phyloP scores from a whole-genome alignment of 2,329 filamentous ascomycete species.

The Penicillium sp. region DNA sequence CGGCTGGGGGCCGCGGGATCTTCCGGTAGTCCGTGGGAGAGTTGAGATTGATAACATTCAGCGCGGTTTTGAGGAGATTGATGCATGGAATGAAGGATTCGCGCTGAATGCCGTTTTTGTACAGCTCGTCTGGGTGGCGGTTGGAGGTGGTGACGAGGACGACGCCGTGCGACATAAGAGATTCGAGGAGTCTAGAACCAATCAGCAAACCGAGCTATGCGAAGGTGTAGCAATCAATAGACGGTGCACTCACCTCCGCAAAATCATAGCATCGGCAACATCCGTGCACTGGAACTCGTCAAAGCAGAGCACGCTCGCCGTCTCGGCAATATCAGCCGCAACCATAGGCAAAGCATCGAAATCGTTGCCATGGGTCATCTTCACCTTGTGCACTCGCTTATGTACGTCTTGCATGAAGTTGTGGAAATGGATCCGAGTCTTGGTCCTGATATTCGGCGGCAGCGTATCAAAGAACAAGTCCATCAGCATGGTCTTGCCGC shows the following conservation, averaged over 20 bases:
- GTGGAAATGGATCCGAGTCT: conserved; percentile 95
- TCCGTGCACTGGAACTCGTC: conserved; percentile 99
- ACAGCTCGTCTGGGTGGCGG: conserved; percentile 90
- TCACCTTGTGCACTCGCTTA: conserved; percentile 80
- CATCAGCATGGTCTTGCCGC: conserved; percentile 99
- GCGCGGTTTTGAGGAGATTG: conserved; percentile 74
- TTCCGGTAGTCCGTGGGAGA: conserved; percentile 96
- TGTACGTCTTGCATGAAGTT: conserved; percentile 99
- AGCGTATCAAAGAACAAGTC: conserved; percentile 95
- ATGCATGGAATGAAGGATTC: conserved; percentile 95
- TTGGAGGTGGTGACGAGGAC: conserved; percentile 95
- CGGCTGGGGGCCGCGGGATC: conserved; percentile 84
- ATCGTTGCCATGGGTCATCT: conserved; percentile 81
- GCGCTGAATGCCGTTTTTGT: conserved; percentile 96
- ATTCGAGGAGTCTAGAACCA: conserved; percentile 63
- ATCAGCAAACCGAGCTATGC: conserved; percentile 21
- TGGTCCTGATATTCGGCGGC: conserved; percentile 69
- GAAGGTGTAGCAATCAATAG: neutral
- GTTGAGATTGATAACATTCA: conserved; percentile 90
- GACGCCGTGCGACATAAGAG: conserved; percentile 92
- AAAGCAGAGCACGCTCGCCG: conserved; percentile 84
- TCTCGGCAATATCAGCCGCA: conserved; percentile 85
- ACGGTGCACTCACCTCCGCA: conserved; percentile 56
- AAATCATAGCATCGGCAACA: conserved; percentile 96
- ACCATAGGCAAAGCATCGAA: conserved; percentile 88